Conservation (phyloP, 2,329 filamentous ascomycete genomes). For the Cladophialophora chaetospira region DNA sequence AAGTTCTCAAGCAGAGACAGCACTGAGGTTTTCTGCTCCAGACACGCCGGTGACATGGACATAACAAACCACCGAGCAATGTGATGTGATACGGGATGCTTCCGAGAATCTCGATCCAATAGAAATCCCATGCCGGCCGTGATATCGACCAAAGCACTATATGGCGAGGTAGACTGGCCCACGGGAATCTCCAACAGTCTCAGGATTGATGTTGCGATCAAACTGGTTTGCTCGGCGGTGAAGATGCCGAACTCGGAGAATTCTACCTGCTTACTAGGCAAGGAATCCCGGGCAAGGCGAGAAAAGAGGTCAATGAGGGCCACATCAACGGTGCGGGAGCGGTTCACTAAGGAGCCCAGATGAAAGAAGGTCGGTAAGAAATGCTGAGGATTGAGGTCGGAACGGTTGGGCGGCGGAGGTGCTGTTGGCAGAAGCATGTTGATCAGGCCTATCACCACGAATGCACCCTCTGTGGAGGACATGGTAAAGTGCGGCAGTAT, state of each 20-base stretch:
- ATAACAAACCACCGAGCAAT: slow-evolving; percentile 91
- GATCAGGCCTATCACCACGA: slow-evolving; percentile 84
- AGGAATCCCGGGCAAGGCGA: slow-evolving; percentile 78
- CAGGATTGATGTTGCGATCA: slow-evolving; percentile 89
- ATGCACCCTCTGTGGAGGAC: slow-evolving; percentile 87
- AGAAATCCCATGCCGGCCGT: slow-evolving; percentile 80
- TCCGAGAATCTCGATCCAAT: slow-evolving; percentile 88
- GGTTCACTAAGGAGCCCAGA: slow-evolving; percentile 88
- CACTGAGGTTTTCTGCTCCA: slow-evolving; percentile 76
- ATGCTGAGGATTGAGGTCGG: slow-evolving; percentile 79
- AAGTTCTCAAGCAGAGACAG: slow-evolving; percentile 84
- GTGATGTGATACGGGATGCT: slow-evolving; percentile 87
- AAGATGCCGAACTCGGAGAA: slow-evolving; percentile 90
- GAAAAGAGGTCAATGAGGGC: slow-evolving; percentile 90
- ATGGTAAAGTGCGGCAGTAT: slow-evolving; percentile 87
- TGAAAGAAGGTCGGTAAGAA: slow-evolving; percentile 95
- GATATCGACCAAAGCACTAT: slow-evolving; percentile 76
- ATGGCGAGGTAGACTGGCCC: slow-evolving; percentile 91
- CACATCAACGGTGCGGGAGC: slow-evolving; percentile 83
- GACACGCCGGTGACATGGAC: slow-evolving; percentile 82
- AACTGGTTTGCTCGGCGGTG: slow-evolving; percentile 84
- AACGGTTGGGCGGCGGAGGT: slow-evolving; percentile 69
- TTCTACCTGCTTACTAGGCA: slow-evolving; percentile 71
- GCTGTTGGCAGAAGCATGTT: slow-evolving; percentile 87
- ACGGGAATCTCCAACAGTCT: slow-evolving; percentile 93